These are phyloP conservation scores for Byssoonygena ceratinophila DNA, from an alignment of 2,329 filamentous ascomycete genomes.

Conservation along the genomic window DNA sequence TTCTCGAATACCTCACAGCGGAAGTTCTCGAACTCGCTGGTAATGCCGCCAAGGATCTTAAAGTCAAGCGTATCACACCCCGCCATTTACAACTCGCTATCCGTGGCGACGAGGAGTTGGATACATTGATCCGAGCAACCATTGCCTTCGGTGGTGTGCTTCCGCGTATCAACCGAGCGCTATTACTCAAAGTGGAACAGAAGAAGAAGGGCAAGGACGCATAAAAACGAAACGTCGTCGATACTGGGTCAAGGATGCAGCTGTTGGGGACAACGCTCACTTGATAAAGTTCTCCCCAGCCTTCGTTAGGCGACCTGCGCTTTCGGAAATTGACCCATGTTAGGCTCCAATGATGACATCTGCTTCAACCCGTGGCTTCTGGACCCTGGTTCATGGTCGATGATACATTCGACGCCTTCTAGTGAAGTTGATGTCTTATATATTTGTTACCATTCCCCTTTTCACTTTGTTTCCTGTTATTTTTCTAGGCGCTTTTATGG, in stretches of 20 bases:
- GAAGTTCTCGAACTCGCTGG: constrained; percentile 98
- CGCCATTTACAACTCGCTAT: constrained; percentile 97
- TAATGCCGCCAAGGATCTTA: constrained; percentile 98
- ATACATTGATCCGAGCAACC: constrained; percentile 92
- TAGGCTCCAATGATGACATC: background rate
- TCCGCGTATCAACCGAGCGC: constrained; percentile 95
- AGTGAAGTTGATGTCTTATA: constrained; percentile 9
- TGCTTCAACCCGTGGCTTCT: background rate
- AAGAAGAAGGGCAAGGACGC: constrained; percentile 62
- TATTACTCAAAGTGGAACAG: constrained; percentile 91
- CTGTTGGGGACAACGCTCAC: background rate
- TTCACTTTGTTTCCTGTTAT: background rate
- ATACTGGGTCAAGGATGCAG: background rate
- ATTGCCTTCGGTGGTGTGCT: constrained; percentile 98
- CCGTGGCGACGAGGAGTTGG: constrained; percentile 94
- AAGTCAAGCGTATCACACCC: constrained; percentile 98
- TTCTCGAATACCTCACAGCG: constrained; percentile 95
- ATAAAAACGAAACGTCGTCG: constrained; percentile 2
- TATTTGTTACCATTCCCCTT: background rate
- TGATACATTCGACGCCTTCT: background rate
- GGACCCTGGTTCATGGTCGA: background rate
- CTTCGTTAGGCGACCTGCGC: background rate
- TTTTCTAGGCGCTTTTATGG: constrained; percentile 8
- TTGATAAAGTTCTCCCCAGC: background rate
- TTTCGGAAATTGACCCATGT: background rate